Percentiles rank a stretch among this genome's conserved stretches.
Evolutionary conservation across 352 stramenopile species (phyloP).

Genomic region (Thraustochytrium sp.): DNA sequence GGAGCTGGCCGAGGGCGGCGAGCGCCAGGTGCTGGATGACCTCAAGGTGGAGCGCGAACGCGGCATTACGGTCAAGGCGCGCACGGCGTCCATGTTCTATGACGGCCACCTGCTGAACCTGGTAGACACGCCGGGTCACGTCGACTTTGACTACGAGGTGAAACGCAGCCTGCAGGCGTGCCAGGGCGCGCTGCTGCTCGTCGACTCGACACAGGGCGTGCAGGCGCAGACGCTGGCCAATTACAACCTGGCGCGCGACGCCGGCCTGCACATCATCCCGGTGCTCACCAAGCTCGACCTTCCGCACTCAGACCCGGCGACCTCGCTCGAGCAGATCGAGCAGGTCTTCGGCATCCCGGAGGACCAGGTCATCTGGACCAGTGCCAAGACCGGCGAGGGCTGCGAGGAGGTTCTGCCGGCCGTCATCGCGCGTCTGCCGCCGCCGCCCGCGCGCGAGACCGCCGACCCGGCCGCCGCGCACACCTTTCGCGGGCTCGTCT

Average conservation of each 20-base stretch:
- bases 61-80: constrained; percentile 97
- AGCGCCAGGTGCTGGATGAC: constrained; percentile 71
- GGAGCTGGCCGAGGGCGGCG: constrained; percentile 48
- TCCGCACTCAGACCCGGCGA: constrained; percentile 81
- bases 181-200: constrained; percentile 93
- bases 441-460: not conserved
- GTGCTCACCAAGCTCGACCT: constrained; percentile 98
- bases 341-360: constrained; percentile 66
- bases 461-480: not conserved
- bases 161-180: constrained; percentile 87
- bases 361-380: constrained; percentile 88
- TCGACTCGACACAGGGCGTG: constrained; percentile 94
- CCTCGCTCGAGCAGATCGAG: constrained; percentile 49
- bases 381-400: constrained; percentile 87
- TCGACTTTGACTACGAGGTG: constrained; percentile 98
- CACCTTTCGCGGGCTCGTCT: constrained; percentile 79
- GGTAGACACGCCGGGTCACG: constrained; percentile 92
- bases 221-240: constrained; percentile 96
- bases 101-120: constrained; percentile 85
- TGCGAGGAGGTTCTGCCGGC: constrained; percentile 68
- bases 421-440: constrained; percentile 67
- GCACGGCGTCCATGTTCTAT: constrained; percentile 93
- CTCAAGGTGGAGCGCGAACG: constrained; percentile 92
- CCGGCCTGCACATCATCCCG: constrained; percentile 88
- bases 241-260: constrained; percentile 89